These are phyloP conservation scores for Sclerotinia sclerotiorum DNA, from an alignment of 2,329 filamentous ascomycete species.

Conservation along the genomic window DNA sequence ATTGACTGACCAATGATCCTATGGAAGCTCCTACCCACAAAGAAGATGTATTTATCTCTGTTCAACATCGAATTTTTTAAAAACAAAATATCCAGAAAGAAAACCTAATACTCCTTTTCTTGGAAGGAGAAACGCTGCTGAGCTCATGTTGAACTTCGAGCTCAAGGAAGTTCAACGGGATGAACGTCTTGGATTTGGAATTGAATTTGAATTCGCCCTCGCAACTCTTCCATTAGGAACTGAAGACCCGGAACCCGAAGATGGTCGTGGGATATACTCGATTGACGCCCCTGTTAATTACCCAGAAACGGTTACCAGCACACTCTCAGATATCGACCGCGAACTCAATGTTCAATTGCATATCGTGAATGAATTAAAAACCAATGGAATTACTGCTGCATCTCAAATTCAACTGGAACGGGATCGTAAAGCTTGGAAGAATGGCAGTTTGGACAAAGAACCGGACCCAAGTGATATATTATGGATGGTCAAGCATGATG, in stretches of 20 bases:
- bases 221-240: conserved; percentile 17
- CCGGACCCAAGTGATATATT: background rate
- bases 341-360: conserved; percentile 17
- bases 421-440: background rate
- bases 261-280: conserved; percentile 20
- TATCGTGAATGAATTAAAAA: conserved; percentile 7
- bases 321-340: conserved; percentile 8
- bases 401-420: conserved; percentile 16
- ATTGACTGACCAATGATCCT: background rate
- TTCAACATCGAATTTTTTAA: background rate
- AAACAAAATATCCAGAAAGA: background rate
- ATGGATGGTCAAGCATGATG: conserved; percentile 25
- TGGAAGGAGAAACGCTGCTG: background rate
- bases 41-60: background rate
- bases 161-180: background rate
- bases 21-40: background rate
- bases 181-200: conserved; percentile 30
- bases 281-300: background rate
- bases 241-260: conserved; percentile 23
- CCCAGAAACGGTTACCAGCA: background rate
- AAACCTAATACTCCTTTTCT: background rate
- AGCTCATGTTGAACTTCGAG: conserved; percentile 9
- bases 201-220: conserved; percentile 33
- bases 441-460: background rate
- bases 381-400: conserved; percentile 9